phyloP scores from a whole-genome alignment of 2,329 filamentous ascomycete genomes.

The Clathrospora elynae region DNA sequence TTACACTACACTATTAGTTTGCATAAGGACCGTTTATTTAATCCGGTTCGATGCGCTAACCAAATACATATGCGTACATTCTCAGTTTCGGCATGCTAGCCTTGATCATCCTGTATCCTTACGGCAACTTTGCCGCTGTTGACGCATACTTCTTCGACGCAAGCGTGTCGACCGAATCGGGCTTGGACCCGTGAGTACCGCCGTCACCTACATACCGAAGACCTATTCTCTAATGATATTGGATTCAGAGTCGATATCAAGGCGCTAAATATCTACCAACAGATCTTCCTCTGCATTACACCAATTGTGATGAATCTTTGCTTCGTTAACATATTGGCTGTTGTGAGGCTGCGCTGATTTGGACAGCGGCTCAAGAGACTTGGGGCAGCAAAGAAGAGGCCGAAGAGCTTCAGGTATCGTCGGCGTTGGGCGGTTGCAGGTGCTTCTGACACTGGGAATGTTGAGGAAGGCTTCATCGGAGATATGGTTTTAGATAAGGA shows the following conservation, averaged over 20 bases:
- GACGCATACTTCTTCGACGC: constrained; percentile 86
- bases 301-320: constrained; percentile 48
- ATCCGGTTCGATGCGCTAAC: neutral
- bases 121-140: constrained; percentile 71
- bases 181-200: constrained; percentile 73
- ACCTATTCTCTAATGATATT: constrained; percentile 15
- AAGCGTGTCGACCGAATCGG: constrained; percentile 87
- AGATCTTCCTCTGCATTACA: constrained; percentile 52
- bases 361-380: constrained; percentile 91
- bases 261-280: constrained; percentile 53
- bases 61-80: constrained; percentile 73
- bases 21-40: neutral
- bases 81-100: constrained; percentile 72
- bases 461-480: constrained; percentile 10
- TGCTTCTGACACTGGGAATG: constrained; percentile 2
- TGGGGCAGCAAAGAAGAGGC: constrained; percentile 68
- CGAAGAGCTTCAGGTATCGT: neutral
- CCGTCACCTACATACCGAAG: neutral
- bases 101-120: constrained; percentile 77
- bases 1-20: constrained; percentile 73
- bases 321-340: constrained; percentile 70
- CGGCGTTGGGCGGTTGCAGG: neutral
- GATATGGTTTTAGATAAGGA: constrained; percentile 10
- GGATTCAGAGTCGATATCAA: constrained; percentile 55
- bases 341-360: constrained; percentile 95